A percentile compares a stretch with the other conserved stretches of the same genome.
Conservation (phyloP, 352 stramenopile genomes). For the Aphanomyces astaci region DNA sequence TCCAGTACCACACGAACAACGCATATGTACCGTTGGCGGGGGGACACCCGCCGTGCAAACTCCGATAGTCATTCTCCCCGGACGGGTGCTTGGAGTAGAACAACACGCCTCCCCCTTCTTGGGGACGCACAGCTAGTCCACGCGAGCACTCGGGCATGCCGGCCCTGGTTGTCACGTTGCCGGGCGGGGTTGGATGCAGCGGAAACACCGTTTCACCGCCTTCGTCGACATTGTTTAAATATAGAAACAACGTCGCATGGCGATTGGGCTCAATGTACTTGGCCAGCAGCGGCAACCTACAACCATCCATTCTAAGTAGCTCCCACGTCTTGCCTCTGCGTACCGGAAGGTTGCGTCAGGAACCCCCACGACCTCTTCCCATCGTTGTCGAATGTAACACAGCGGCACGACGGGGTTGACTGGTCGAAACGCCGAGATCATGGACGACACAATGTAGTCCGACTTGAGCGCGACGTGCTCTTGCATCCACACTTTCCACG, state of each 20-base stretch:
- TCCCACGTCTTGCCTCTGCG: not conserved
- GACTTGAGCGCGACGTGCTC: not conserved
- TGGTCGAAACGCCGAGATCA: not conserved
- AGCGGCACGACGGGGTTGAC: not conserved
- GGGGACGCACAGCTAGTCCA: constrained; percentile 13
- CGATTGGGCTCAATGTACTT: constrained; percentile 43
- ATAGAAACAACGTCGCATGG: constrained; percentile 83
- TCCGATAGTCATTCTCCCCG: constrained; percentile 12
- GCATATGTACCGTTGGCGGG: constrained; percentile 12
- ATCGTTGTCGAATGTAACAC: not conserved
- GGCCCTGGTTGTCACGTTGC: not conserved
- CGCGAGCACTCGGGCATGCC: constrained; percentile 20
- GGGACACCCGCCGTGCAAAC: constrained; percentile 24
- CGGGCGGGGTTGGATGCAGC: not conserved
- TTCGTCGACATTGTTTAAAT: constrained; percentile 68
- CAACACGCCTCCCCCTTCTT: constrained; percentile 6
- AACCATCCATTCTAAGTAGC: not conserved
- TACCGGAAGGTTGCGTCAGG: not conserved
- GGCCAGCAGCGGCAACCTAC: not conserved
- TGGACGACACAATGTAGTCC: constrained; percentile 16
- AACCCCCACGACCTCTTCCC: constrained; percentile 2
- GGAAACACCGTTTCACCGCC: constrained; percentile 87
- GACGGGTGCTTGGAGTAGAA: constrained; percentile 22
- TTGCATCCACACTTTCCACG: not conserved
- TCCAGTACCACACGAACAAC: too few relatives aligned